phyloP scores from a whole-genome alignment of 1,284 basidiomycete species.

The Microbotryum scabiosae region DNA sequence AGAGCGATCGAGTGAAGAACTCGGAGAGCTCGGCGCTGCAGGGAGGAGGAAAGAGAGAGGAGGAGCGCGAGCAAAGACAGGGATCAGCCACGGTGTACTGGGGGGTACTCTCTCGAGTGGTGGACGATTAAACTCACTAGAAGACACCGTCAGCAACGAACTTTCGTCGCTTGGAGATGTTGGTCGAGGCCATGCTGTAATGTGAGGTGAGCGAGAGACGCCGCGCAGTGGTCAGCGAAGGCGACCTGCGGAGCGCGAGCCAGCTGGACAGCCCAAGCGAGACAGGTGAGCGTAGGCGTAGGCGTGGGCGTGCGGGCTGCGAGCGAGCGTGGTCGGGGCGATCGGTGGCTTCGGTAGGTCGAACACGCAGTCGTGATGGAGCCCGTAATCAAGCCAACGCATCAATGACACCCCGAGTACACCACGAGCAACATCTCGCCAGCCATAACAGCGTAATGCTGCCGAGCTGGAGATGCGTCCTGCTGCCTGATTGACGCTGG shows the following conservation, averaged over 20 bases:
- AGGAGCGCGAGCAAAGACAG: no score
- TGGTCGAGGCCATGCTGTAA: conserved; percentile 17
- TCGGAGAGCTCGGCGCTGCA: conserved; percentile 35
- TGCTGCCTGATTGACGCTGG: no score
- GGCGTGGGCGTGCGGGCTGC: no score
- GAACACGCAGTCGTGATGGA: no score
- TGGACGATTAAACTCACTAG: conserved; percentile 19
- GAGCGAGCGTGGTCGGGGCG: no score
- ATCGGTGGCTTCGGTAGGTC: no score
- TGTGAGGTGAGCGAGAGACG: neutral
- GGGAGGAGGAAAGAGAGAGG: neutral
- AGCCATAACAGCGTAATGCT: no score
- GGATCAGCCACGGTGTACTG: no score
- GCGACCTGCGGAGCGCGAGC: neutral
- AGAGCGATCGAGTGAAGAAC: conserved; percentile 81
- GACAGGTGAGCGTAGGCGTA: neutral
- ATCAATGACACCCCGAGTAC: no score
- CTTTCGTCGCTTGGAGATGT: conserved; percentile 33
- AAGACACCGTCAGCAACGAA: conserved; percentile 27
- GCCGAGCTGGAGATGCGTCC: no score
- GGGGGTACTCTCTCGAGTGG: neutral
- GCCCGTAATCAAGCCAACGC: no score
- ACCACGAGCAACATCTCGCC: no score
- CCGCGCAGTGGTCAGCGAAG: neutral
- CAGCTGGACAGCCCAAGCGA: neutral